Conservation (phyloP, 768 basidiomycete genomes). For the Mycena crocata region DNA sequence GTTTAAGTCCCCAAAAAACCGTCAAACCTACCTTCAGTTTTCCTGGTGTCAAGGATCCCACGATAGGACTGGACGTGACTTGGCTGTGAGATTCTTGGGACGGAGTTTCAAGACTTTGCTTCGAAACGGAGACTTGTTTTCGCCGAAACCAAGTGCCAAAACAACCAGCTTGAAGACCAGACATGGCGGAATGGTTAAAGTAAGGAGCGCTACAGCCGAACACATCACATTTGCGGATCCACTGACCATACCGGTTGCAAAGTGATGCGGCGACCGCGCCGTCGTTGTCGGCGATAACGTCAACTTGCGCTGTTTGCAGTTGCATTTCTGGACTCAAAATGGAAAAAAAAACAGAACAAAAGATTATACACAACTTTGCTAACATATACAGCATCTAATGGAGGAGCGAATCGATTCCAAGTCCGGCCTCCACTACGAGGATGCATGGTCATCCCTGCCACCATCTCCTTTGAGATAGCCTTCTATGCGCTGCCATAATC, state of each 20-base stretch:
- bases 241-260: conserved; percentile 24
- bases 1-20: neutral
- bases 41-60: conserved; percentile 8
- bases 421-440: neutral
- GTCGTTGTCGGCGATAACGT: conserved; percentile 20
- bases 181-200: conserved; percentile 24
- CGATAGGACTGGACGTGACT: conserved; percentile 3
- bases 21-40: conserved; percentile 3
- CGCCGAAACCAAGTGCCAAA: conserved; percentile 47
- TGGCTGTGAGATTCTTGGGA: conserved; percentile 17
- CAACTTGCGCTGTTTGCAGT: neutral
- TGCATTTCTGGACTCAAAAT: neutral
- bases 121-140: conserved; percentile 21
- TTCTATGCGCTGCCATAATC: conserved; percentile 56
- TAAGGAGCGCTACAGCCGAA: conserved; percentile 10
- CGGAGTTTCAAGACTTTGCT: conserved; percentile 3
- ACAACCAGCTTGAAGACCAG: conserved; percentile 45
- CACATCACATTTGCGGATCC: conserved; percentile 21
- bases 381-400: too few species aligned
- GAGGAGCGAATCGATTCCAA: too few species aligned
- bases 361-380: too few species aligned
- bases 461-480: conserved; percentile 31
- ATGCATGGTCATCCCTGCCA: conserved; percentile 9
- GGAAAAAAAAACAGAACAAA: too few species aligned
- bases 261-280: conserved; percentile 5